Evolutionary conservation across 2,329 filamentous ascomycete genomes (phyloP).

Genomic region (Fusarium globosum): DNA sequence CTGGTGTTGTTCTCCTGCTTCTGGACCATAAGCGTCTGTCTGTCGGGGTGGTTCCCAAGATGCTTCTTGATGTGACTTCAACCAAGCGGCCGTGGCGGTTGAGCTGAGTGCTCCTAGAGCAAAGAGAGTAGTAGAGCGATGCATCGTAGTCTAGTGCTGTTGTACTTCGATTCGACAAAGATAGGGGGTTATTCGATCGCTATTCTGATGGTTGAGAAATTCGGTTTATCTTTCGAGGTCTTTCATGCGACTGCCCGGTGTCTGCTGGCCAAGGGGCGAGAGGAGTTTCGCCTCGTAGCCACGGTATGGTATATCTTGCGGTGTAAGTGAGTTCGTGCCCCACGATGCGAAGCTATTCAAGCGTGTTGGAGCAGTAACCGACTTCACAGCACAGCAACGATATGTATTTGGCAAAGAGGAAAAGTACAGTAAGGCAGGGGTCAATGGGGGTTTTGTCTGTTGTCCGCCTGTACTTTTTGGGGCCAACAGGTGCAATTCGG

Average conservation of each 20-base stretch:
- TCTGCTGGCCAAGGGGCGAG: not conserved
- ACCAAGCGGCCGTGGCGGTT: constrained; percentile 37
- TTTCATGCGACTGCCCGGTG: not conserved
- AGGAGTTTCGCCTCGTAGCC: not conserved
- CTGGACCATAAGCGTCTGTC: constrained; percentile 25
- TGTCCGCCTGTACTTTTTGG: constrained; percentile 12
- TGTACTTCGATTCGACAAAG: not conserved
- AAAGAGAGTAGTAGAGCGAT: constrained; percentile 36
- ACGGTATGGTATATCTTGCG: not conserved
- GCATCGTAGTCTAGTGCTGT: constrained; percentile 23
- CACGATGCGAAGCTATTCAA: constrained; percentile 23
- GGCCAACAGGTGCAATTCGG: not conserved
- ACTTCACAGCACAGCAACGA: not conserved
- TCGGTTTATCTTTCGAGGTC: not conserved
- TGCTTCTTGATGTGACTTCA: constrained; percentile 39
- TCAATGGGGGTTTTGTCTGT: constrained; percentile 35
- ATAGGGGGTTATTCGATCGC: not conserved
- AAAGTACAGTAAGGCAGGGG: constrained; percentile 8
- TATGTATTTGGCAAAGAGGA: not conserved
- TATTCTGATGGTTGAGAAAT: not conserved
- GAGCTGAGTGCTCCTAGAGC: constrained; percentile 42
- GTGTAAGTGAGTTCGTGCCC: constrained; percentile 10
- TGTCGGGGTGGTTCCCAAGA: constrained; percentile 48
- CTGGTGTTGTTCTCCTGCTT: constrained; percentile 4
- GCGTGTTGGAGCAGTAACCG: not conserved